Percentiles rank a stretch among this genome's conserved stretches.
phyloP scores from a whole-genome alignment of 495 filamentous ascomycete species.

The Lophiostoma macrostomum region DNA sequence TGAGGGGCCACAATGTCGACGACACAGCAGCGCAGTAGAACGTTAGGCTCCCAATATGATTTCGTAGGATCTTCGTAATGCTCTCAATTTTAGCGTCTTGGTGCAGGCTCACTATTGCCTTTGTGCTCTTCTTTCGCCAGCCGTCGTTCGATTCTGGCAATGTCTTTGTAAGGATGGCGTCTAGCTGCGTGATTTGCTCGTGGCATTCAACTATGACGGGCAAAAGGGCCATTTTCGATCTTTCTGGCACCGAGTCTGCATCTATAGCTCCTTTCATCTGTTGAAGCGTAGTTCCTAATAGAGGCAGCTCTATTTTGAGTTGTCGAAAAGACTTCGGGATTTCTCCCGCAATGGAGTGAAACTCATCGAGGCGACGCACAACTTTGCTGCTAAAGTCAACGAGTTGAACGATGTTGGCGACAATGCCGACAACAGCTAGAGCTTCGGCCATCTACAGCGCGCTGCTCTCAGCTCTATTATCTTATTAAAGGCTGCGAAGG shows the following conservation, averaged over 20 bases:
- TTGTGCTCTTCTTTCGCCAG: slow-evolving; percentile 8
- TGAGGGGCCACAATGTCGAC: background rate
- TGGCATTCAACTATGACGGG: slow-evolving; percentile 7
- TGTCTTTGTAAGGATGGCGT: slow-evolving; percentile 9
- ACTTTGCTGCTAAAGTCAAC: slow-evolving; percentile 23
- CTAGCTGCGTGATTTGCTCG: slow-evolving; percentile 7
- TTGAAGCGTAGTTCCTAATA: slow-evolving; percentile 7
- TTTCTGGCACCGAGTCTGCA: background rate
- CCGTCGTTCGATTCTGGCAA: slow-evolving; percentile 8
- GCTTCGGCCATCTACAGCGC: slow-evolving; percentile 22
- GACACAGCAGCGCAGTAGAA: slow-evolving; percentile 9
- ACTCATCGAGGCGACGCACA: slow-evolving; percentile 16
- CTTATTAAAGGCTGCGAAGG: slow-evolving; percentile 2
- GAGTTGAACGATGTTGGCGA: slow-evolving; percentile 22
- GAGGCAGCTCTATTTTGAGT: slow-evolving; percentile 16
- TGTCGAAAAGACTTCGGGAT: slow-evolving; percentile 17
- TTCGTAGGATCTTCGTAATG: slow-evolving; percentile 2
- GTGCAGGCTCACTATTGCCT: slow-evolving; percentile 11
- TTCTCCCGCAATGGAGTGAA: slow-evolving; percentile 7
- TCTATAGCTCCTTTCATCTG: slow-evolving; percentile 15
- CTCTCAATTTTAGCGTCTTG: slow-evolving; percentile 14
- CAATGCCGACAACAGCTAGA: slow-evolving; percentile 18
- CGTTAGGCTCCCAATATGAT: slow-evolving; percentile 9
- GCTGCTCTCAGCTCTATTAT: background rate
- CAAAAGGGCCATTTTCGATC: background rate